phyloP scores from a whole-genome alignment of 345 rosid genomes.

The Syzygium grande region DNA sequence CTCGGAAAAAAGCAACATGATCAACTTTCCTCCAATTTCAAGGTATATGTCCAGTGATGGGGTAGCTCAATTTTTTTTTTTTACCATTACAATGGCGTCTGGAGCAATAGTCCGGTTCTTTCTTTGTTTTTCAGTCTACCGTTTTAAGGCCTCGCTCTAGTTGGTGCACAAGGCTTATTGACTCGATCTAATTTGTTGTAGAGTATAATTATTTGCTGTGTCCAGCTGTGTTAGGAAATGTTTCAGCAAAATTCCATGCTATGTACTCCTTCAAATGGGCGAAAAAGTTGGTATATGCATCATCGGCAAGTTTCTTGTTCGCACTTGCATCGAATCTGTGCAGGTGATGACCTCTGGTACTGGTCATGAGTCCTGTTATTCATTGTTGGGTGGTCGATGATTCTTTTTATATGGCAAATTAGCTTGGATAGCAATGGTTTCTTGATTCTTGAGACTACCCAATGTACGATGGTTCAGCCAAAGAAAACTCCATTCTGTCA shows the following conservation, averaged over 20 bases:
- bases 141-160: background rate
- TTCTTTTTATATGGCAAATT: background rate
- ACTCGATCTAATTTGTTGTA: background rate
- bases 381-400: background rate
- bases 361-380: background rate
- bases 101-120: background rate
- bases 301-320: background rate
- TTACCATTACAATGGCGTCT: background rate
- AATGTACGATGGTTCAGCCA: background rate
- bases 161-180: background rate
- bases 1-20: conserved; percentile 19
- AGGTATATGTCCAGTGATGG: background rate
- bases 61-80: background rate
- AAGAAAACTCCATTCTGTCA: background rate
- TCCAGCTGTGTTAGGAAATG: background rate
- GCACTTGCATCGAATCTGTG: background rate
- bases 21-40: background rate
- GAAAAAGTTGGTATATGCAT: background rate
- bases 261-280: background rate
- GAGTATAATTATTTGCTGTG: background rate
- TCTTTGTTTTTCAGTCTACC: background rate
- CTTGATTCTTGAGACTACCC: background rate
- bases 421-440: background rate
- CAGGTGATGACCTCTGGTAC: background rate
- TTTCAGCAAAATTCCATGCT: background rate